These are phyloP conservation scores for Bruguiera hainesii DNA, from an alignment of 441 rosid genomes.

Conservation along the genomic window DNA sequence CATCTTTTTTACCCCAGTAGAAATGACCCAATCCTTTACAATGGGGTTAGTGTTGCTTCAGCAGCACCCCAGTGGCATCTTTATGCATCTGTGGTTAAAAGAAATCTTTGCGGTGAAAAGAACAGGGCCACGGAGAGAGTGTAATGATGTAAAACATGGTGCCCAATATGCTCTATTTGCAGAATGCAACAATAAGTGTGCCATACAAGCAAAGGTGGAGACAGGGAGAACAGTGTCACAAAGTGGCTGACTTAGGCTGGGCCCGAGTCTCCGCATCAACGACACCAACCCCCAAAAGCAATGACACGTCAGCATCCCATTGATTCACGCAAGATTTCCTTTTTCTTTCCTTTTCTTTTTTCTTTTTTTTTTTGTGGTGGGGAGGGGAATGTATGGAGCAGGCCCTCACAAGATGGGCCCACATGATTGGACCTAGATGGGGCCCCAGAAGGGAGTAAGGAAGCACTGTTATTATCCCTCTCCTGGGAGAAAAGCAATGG, in stretches of 20 bases:
- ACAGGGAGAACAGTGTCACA: conserved; percentile 4
- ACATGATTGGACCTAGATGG: conserved; percentile 44
- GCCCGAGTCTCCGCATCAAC: conserved; percentile 52
- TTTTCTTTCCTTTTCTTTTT: no score
- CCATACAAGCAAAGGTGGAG: conserved; percentile 34
- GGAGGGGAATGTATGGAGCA: conserved; percentile 12
- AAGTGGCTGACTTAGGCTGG: conserved; percentile 33
- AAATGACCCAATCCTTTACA: neutral
- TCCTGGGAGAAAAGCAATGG: conserved; percentile 41
- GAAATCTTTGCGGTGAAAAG: conserved; percentile 32
- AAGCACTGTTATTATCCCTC: conserved; percentile 42
- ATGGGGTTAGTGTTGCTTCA: conserved; percentile 21
- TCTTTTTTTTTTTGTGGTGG: neutral
- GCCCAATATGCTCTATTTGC: neutral
- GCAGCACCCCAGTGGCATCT: conserved; percentile 27
- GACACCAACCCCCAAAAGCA: conserved; percentile 35
- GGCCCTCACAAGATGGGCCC: conserved; percentile 46
- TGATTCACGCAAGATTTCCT: conserved; percentile 38
- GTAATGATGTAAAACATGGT: conserved; percentile 22
- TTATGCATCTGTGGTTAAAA: conserved; percentile 22
- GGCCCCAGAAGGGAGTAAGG: conserved; percentile 45
- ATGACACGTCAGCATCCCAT: conserved; percentile 36
- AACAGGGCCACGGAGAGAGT: conserved; percentile 25
- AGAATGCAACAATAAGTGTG: conserved; percentile 23
- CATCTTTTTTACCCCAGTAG: neutral